phyloP scores from a whole-genome alignment of 2,329 filamentous ascomycete genomes.

The Neopestalotiopsis clavispora region DNA sequence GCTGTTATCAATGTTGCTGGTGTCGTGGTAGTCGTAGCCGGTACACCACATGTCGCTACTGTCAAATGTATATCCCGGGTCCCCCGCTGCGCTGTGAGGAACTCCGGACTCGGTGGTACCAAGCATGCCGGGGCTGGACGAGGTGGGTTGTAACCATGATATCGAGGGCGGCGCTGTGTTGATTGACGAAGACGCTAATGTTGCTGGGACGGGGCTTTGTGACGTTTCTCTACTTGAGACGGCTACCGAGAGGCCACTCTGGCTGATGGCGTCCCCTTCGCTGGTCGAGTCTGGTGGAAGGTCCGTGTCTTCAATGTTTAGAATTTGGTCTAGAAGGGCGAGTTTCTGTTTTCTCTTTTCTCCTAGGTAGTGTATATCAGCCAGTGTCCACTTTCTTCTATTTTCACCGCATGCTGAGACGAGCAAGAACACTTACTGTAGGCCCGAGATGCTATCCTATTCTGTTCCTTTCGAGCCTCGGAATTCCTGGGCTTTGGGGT shows the following conservation, averaged over 20 bases:
- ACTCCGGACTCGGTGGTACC: too few species aligned
- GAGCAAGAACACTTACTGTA: slow-evolving; percentile 8
- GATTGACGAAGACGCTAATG: background rate
- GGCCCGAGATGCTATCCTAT: slow-evolving; percentile 14
- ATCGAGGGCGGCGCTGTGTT: background rate
- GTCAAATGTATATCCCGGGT: background rate
- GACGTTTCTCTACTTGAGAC: slow-evolving; percentile 4
- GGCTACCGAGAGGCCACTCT: background rate
- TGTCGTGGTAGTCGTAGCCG: background rate
- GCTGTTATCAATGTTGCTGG: background rate
- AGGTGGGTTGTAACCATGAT: background rate
- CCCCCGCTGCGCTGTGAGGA: too few species aligned
- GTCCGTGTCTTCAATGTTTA: slow-evolving; percentile 1
- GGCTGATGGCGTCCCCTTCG: background rate
- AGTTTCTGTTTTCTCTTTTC: slow-evolving; percentile 18
- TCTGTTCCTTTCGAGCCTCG: slow-evolving; percentile 16
- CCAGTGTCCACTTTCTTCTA: too few species aligned
- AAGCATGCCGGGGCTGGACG: too few species aligned
- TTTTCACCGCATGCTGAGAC: too few species aligned
- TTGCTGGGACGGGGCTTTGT: background rate
- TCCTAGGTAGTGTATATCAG: slow-evolving; percentile 1
- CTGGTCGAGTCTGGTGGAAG: background rate
- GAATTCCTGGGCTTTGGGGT: slow-evolving; percentile 11
- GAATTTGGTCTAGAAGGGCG: slow-evolving; percentile 12
- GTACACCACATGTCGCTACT: background rate